These are phyloP conservation scores for Talaromyces verruculosus DNA, from an alignment of 2,329 filamentous ascomycete genomes.

Conservation along the genomic window DNA sequence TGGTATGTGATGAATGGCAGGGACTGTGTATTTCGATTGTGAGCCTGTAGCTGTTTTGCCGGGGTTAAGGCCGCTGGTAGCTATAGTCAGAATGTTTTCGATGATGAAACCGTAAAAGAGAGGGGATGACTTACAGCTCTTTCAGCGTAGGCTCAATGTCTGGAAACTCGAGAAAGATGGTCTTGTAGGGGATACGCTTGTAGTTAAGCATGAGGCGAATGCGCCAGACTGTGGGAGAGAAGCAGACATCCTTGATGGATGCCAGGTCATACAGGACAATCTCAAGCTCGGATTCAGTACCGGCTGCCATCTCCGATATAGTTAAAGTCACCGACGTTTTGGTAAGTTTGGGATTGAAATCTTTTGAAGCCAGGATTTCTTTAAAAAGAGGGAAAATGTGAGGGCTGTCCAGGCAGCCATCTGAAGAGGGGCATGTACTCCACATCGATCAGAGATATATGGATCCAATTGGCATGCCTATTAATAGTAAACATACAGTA, in stretches of 20 bases:
- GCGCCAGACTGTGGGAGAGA: slow-evolving; percentile 46
- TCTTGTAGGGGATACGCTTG: slow-evolving; percentile 44
- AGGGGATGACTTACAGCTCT: slow-evolving; percentile 35
- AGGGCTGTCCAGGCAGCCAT: not conserved
- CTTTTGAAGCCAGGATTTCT: not conserved
- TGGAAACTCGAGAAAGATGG: slow-evolving; percentile 46
- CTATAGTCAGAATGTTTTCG: not conserved
- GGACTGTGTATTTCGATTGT: slow-evolving; percentile 42
- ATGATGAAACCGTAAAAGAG: slow-evolving; percentile 20
- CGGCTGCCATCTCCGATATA: not conserved
- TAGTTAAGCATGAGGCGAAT: slow-evolving; percentile 49
- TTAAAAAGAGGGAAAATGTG: not conserved
- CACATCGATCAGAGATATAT: not conserved
- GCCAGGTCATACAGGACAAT: slow-evolving; percentile 46
- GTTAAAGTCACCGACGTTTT: not conserved
- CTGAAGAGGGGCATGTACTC: not conserved
- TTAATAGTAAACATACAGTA: not conserved
- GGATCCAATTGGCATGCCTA: not conserved
- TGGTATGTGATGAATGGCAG: slow-evolving; percentile 44
- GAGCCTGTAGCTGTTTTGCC: slow-evolving; percentile 20
- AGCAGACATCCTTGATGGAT: slow-evolving; percentile 42
- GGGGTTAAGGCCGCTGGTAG: slow-evolving; percentile 26
- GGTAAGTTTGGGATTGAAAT: not conserved
- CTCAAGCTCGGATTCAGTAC: slow-evolving; percentile 28
- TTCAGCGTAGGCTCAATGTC: slow-evolving; percentile 47